Conservation (phyloP, 2,329 filamentous ascomycete genomes). For the Pezicula rhizophila region DNA sequence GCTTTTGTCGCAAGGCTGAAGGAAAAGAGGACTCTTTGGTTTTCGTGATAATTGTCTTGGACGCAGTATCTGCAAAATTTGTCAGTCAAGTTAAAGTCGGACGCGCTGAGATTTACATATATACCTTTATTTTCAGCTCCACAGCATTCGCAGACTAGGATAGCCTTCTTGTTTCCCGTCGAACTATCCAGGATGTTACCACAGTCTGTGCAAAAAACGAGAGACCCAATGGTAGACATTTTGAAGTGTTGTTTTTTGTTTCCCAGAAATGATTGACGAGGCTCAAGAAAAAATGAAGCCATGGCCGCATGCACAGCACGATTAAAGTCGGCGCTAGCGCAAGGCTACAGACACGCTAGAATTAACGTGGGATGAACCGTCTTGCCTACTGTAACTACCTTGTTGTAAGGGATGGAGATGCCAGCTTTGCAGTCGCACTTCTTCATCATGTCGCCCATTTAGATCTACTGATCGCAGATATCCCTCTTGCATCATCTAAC, state of each 20-base stretch:
- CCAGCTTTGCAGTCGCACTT: too few species aligned
- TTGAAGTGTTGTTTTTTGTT: constrained; percentile 13
- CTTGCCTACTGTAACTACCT: too few species aligned
- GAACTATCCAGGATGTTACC: constrained; percentile 83
- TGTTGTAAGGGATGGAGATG: too few species aligned
- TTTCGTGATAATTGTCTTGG: constrained; percentile 70
- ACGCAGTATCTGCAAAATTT: constrained; percentile 51
- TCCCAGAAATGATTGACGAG: background rate
- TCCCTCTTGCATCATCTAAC: background rate
- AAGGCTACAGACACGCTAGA: background rate
- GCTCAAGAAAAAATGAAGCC: background rate
- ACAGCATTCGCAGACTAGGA: constrained; percentile 79
- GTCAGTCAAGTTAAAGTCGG: constrained; percentile 3
- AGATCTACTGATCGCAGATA: background rate
- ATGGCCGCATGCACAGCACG: background rate
- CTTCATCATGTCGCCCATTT: background rate
- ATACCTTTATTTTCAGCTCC: constrained; percentile 77
- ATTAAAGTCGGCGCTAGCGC: background rate
- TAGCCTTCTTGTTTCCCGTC: constrained; percentile 67
- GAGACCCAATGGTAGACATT: constrained; percentile 85
- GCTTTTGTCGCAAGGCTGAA: constrained; percentile 79
- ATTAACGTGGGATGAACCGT: too few species aligned
- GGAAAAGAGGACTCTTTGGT: constrained; percentile 92
- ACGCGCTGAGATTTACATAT: constrained; percentile 16
- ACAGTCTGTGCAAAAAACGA: constrained; percentile 90